Percentiles rank a stretch among this genome's conserved stretches.
These are phyloP conservation scores for Moringa oleifera DNA, from an alignment of 345 rosid species.

Conservation along the genomic window DNA sequence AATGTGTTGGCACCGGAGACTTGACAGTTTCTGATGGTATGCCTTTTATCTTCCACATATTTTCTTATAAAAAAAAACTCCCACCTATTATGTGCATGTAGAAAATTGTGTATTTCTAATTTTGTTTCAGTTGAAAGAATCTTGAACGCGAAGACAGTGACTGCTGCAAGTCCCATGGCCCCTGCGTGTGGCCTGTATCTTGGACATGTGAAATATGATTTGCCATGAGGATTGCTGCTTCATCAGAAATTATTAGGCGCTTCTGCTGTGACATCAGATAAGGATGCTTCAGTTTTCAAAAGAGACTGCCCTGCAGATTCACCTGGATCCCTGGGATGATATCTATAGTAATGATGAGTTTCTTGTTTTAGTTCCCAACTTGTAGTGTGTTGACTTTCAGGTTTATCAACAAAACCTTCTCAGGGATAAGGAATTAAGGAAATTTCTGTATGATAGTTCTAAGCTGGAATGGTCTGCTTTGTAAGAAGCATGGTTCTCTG, in stretches of 20 bases:
- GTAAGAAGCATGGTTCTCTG: too few relatives aligned
- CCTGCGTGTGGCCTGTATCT: constrained; percentile 85
- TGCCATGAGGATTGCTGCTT: constrained; percentile 23
- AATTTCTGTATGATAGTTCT: too few relatives aligned
- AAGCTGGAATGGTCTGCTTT: too few relatives aligned
- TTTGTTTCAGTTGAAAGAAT: constrained; percentile 56
- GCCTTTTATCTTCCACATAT: constrained; percentile 9
- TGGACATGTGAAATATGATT: constrained; percentile 71
- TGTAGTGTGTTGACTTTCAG: too few relatives aligned
- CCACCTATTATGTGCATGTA: not conserved
- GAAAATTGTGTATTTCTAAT: not conserved
- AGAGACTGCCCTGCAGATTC: not conserved
- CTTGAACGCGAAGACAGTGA: constrained; percentile 61
- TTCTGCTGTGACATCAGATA: not conserved
- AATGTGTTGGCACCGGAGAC: constrained; percentile 81
- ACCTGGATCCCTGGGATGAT: too few relatives aligned
- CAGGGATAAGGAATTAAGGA: too few relatives aligned
- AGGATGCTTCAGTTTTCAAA: not conserved
- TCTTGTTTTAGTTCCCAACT: too few relatives aligned
- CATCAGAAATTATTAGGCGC: not conserved
- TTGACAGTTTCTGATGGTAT: constrained; percentile 62
- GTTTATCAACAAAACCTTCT: too few relatives aligned
- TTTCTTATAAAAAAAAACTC: too few relatives aligned
- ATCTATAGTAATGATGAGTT: too few relatives aligned
- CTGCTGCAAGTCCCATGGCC: constrained; percentile 80